Conservation (phyloP, 1,284 basidiomycete species). For the Paramarasmius palmivorus region DNA sequence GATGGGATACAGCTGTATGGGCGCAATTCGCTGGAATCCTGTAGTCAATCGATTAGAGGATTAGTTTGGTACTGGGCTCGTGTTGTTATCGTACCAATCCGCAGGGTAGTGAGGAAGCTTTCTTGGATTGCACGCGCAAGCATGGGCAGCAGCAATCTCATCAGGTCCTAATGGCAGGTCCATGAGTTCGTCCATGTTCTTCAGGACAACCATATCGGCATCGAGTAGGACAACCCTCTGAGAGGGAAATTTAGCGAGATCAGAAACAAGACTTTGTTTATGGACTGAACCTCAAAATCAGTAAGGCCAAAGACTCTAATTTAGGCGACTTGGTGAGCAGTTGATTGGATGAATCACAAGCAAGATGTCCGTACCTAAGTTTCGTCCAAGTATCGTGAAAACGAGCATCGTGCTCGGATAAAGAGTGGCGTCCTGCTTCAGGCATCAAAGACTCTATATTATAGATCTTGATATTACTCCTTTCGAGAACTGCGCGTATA, state of each 20-base stretch:
- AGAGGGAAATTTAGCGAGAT: neutral
- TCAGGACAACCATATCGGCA: conserved; percentile 75
- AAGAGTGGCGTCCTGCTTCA: conserved; percentile 43
- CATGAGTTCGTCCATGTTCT: conserved; percentile 93
- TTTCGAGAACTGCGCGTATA: conserved; percentile 54
- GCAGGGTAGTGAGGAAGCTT: conserved; percentile 81
- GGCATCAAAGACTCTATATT: conserved; percentile 68
- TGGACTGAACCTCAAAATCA: conserved; percentile 65
- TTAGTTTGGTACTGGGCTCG: neutral
- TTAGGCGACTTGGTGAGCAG: conserved; percentile 2
- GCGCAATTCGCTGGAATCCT: conserved; percentile 92
- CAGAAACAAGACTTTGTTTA: neutral
- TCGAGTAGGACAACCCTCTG: conserved; percentile 60
- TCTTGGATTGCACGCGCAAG: conserved; percentile 92
- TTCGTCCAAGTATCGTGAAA: conserved; percentile 93
- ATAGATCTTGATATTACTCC: conserved; percentile 53
- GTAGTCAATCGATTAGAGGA: conserved; percentile 11
- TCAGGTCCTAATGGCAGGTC: conserved; percentile 63
- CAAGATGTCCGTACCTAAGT: conserved; percentile 55
- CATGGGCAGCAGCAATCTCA: conserved; percentile 85
- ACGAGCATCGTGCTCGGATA: conserved; percentile 58
- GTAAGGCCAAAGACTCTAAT: conserved; percentile 76
- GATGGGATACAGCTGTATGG: conserved; percentile 64
- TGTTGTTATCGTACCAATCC: conserved; percentile 70
- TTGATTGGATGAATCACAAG: neutral